Base-by-base conservation (phyloP, 1,284 basidiomycete species). In the Cryptococcus jaspeensis region DNA sequence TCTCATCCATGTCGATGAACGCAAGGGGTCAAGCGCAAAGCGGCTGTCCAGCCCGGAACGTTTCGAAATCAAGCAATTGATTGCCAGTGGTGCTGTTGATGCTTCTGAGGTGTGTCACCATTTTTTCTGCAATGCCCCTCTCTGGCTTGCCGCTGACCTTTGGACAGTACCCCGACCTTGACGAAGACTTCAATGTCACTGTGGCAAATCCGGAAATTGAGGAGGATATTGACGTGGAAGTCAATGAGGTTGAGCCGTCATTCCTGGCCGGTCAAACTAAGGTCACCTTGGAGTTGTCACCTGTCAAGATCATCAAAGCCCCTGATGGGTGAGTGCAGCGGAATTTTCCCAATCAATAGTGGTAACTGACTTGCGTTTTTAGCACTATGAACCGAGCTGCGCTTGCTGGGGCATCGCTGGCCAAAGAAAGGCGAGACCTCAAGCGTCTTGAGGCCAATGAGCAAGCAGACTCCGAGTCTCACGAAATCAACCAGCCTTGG, bases 31-130 rank as follows among this genome's bases (percentile, higher is more conserved):
- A 86, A 44, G 72, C 52, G 91, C 92, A 1, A 95, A 95, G 73
- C 85, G 96, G 16, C 80, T 99, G 55, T 95, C 95, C 1, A 94
- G 91, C 25, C 96, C 96, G 0, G 96, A 99, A 76, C 85, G 96
- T 22, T 99, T 95, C 92, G 96, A 99, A 80, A 91, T 99, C 76
- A 97, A 98, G 76, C 96, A 99, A 76, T 85, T 99, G 58, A 97
- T 99, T 60, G 92, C 96, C 0, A 96, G 92, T 41, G 96, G 96
- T 47, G 90, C 87, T 5, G 85, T 97, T 46, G 87, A 88, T 66
- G 89, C 94, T 7, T 88, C 91, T 12, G 96, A 99, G 48, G 67
- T 69, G 36, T 62, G 67, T 62, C 28, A 2, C n/a, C 4, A 37
- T n/a, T 22, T 39, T 18, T 22, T 28, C n/a, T 20, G 41, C 7